Conservation (phyloP, 2,329 filamentous ascomycete species). For the Juglanconis sp. region DNA sequence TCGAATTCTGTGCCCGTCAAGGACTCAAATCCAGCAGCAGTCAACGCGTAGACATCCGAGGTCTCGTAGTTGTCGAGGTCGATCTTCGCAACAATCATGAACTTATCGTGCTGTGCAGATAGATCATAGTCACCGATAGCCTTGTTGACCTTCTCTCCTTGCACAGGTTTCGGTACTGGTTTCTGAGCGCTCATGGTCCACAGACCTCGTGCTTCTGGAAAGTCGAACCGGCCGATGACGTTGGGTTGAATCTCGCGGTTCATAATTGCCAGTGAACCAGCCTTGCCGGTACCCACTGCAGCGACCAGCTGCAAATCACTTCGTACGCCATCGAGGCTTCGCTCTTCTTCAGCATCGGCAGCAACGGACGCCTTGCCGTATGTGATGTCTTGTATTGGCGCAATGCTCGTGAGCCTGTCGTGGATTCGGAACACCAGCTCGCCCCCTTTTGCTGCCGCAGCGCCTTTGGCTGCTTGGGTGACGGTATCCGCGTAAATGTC, state of each 20-base stretch:
- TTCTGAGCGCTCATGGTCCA: slow-evolving; percentile 78
- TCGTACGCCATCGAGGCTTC: slow-evolving; percentile 43
- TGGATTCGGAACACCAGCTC: slow-evolving; percentile 73
- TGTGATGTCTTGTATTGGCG: slow-evolving; percentile 73
- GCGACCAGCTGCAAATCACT: slow-evolving; percentile 59
- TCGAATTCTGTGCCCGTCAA: slow-evolving; percentile 88
- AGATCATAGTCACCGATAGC: slow-evolving; percentile 54
- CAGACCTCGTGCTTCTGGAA: slow-evolving; percentile 70
- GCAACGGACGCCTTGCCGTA: slow-evolving; percentile 56
- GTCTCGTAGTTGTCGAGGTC: slow-evolving; percentile 67
- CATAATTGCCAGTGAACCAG: slow-evolving; percentile 70
- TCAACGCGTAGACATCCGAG: slow-evolving; percentile 74
- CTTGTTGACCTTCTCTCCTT: slow-evolving; percentile 47
- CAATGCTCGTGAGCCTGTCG: slow-evolving; percentile 74
- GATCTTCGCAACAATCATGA: slow-evolving; percentile 77
- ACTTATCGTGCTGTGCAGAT: slow-evolving; percentile 68
- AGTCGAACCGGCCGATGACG: slow-evolving; percentile 65
- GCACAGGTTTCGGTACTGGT: slow-evolving; percentile 58
- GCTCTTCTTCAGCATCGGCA: slow-evolving; percentile 42
- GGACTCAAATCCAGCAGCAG: slow-evolving; percentile 70
- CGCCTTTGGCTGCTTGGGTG: slow-evolving; percentile 30
- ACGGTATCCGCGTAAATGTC: slow-evolving; percentile 59
- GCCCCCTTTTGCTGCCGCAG: slow-evolving; percentile 48
- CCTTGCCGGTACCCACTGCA: slow-evolving; percentile 61
- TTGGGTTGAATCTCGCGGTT: slow-evolving; percentile 75